Evolutionary conservation across 805 yeast genomes (phyloP).

Genomic region (Ogataea glucozyma): DNA sequence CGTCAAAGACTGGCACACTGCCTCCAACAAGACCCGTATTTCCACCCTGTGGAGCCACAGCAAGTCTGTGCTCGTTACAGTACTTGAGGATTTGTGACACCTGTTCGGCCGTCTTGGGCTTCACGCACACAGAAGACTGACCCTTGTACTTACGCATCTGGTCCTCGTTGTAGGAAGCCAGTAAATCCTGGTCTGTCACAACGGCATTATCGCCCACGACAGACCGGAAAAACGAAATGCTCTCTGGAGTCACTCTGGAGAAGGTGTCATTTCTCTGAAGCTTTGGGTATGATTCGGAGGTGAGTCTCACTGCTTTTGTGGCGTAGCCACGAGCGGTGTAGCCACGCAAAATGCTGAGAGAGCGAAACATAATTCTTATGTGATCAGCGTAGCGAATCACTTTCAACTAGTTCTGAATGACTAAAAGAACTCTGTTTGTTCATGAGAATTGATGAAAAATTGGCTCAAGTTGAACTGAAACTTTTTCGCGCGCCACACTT

Average conservation of each 20-base stretch:
- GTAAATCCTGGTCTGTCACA: constrained; percentile 60
- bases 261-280: constrained; percentile 52
- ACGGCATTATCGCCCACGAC: constrained; percentile 54
- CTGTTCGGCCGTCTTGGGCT: constrained; percentile 80
- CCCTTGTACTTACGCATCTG: constrained; percentile 95
- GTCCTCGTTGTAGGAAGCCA: constrained; percentile 78
- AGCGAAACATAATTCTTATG: too few species aligned
- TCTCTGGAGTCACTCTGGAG: constrained; percentile 54
- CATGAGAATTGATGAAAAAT: too few species aligned
- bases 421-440: too few species aligned
- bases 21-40: constrained; percentile 97
- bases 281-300: constrained; percentile 68
- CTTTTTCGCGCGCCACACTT: too few species aligned
- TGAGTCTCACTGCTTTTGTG: constrained; percentile 38
- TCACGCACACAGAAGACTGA: constrained; percentile 75
- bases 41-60: constrained; percentile 96
- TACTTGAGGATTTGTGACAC: constrained; percentile 74
- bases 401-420: too few species aligned
- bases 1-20: constrained; percentile 89
- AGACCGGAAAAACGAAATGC: constrained; percentile 59
- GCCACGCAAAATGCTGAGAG: too few species aligned
- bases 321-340: constrained; percentile 3
- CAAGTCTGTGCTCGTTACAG: constrained; percentile 74
- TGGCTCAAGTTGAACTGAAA: too few species aligned
- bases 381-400: too few species aligned